Percentiles rank a stretch among this genome's conserved stretches.
phyloP scores from a whole-genome alignment of 225 moss, liverwort and hornwort species.

The Asterella californica region DNA sequence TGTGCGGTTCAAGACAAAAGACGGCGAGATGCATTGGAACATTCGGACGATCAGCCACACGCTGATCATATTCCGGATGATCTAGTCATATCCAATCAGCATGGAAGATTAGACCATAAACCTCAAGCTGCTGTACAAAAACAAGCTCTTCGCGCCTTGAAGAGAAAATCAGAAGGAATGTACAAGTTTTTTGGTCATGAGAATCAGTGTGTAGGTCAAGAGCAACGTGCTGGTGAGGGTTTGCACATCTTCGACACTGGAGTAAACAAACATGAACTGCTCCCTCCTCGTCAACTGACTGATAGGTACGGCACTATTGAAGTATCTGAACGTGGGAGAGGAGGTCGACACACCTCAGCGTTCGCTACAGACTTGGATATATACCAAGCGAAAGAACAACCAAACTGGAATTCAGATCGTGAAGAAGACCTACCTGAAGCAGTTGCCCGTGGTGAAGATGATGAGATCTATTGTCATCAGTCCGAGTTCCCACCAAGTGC shows the following conservation, averaged over 20 bases:
- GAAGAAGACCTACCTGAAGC: neutral
- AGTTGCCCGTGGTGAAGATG: neutral
- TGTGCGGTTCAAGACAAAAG: constrained; percentile 17
- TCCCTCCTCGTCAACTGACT: neutral
- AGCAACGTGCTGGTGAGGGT: neutral
- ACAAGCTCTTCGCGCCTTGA: neutral
- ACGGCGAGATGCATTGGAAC: constrained; percentile 1
- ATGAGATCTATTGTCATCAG: neutral
- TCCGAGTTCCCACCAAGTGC: neutral
- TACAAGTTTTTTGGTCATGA: constrained; percentile 15
- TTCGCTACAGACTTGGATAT: neutral
- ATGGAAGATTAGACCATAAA: neutral
- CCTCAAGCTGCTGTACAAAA: neutral
- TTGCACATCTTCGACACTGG: neutral
- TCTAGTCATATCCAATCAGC: neutral
- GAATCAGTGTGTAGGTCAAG: neutral
- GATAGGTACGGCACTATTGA: neutral
- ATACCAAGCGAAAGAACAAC: neutral
- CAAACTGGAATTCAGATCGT: neutral
- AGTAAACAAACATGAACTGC: neutral
- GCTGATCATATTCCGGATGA: neutral
- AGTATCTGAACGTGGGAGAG: neutral
- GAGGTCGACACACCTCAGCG: neutral
- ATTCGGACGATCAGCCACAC: neutral
- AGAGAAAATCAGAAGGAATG: constrained; percentile 2